Base-by-base conservation (phyloP, 139 green algal genomes). In the Haematococcus sp. region DNA sequence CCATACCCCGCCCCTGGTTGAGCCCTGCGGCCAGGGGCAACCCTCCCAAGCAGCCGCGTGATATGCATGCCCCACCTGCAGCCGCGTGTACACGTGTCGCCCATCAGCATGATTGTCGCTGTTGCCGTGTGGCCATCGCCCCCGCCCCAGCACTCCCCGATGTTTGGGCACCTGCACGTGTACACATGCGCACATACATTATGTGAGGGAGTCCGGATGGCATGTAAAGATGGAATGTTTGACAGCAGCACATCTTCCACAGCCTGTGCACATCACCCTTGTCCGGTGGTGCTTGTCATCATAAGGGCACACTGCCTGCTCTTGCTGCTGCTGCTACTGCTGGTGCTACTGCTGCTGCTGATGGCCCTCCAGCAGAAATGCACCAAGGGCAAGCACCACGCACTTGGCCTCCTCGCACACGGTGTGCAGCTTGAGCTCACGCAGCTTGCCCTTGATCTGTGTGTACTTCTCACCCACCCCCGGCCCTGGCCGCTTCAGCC, bases 101-200 rank as follows among this genome's bases (percentile, higher is more conserved):
- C 92, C 92, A 97, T 97, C 22, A 98, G 83, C 96, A 99, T 99
- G 86, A 99, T 98, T 34, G 96, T 99, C n/a, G 96, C 96, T 17
- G 96, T 99, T 22, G 93, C 96, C 15, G 91, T 93, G 71, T 94
- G 86, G 27, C 91, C 94, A 34, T 98, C 95, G 4, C 85, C 92
- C 11, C 92, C 92, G 30, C 88, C 83, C 92, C 92, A 97, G 83
- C 93, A 97, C 82, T 98, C 95, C 13, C 95, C 96, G 55, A 99
- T 92, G 85, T 99, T 99, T 23, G 95, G 95, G 80, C 95, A 97
- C 31, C 79, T 76, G 70, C 16, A 66, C 20, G 15, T 61, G 15
- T n/a, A n/a, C n/a, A n/a, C n/a, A 13, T 61, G 54, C 23, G 54
- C 9, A 61, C n/a, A n/a, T n/a, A 32, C 54, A 61, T 28, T 19